phyloP scores from a whole-genome alignment of 257 asterid species.

The Petunia secreta region DNA sequence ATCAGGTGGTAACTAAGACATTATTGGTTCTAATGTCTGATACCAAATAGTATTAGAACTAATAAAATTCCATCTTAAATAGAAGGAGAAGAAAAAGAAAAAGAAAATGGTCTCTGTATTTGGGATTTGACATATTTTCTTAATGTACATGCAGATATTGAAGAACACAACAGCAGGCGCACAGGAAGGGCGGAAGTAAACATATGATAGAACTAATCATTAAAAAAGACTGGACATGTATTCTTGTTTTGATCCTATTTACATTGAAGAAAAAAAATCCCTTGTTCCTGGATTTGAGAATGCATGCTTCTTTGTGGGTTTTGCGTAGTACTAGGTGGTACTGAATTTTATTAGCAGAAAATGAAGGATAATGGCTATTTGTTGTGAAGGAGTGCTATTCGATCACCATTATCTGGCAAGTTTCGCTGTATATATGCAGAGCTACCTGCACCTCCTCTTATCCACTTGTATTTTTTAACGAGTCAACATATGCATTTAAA shows the following conservation, averaged over 20 bases:
- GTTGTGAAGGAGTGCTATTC: too few species aligned
- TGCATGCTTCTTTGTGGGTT: neutral
- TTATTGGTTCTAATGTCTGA: neutral
- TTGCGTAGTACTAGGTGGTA: too few species aligned
- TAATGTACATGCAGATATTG: conserved; percentile 50
- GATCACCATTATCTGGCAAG: too few species aligned
- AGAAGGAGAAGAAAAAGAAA: neutral
- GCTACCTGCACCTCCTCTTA: too few species aligned
- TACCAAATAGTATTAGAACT: neutral
- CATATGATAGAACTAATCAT: neutral
- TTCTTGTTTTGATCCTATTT: conserved; percentile 10
- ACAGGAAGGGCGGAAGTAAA: conserved; percentile 52
- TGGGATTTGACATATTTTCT: neutral
- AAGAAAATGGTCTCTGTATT: neutral
- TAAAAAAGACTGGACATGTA: neutral
- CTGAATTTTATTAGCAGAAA: too few species aligned
- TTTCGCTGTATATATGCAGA: too few species aligned
- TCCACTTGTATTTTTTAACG: too few species aligned
- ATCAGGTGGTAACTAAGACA: neutral
- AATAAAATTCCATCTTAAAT: neutral
- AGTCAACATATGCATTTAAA: too few species aligned
- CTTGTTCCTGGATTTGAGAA: neutral
- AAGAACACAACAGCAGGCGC: conserved; percentile 62
- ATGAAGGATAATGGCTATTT: too few species aligned
- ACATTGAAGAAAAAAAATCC: neutral